Percentiles rank a stretch among this genome's conserved stretches.
Conservation (phyloP, 352 stramenopile genomes). For the Pythium sukuiense region DNA sequence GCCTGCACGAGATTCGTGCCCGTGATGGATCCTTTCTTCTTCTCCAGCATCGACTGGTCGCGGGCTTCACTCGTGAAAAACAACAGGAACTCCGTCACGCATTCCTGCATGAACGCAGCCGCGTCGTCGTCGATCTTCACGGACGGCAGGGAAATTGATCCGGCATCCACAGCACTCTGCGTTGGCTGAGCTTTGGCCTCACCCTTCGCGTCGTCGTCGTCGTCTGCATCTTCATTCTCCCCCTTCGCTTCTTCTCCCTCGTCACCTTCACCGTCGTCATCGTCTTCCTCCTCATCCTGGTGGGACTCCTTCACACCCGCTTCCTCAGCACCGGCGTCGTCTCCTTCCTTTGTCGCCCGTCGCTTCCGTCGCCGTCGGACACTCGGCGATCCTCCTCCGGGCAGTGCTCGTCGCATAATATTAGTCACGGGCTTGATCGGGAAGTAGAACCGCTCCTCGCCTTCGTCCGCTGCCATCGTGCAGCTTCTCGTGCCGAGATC, state of each 20-base stretch:
- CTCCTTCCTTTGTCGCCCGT: constrained; percentile 7
- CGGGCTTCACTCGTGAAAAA: constrained; percentile 80
- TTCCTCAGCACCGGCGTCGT: not conserved
- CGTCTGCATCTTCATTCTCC: constrained; percentile 20
- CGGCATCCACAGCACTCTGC: not conserved
- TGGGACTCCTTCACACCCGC: constrained; percentile 19
- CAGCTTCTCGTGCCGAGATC: constrained; percentile 58
- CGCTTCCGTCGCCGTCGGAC: constrained; percentile 11
- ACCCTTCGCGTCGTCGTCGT: constrained; percentile 21
- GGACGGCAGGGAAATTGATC: constrained; percentile 3
- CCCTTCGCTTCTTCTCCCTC: constrained; percentile 9
- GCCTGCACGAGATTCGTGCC: constrained; percentile 60
- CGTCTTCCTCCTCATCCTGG: constrained; percentile 23
- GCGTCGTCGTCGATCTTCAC: constrained; percentile 83
- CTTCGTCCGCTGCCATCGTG: constrained; percentile 34
- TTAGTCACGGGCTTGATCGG: constrained; percentile 65
- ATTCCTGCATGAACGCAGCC: constrained; percentile 81
- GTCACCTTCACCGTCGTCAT: constrained; percentile 13
- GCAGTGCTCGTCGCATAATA: constrained; percentile 66
- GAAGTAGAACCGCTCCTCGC: constrained; percentile 80
- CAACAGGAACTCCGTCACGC: constrained; percentile 80
- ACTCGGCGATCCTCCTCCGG: constrained; percentile 11
- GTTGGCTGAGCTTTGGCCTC: not conserved
- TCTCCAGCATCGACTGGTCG: constrained; percentile 64
- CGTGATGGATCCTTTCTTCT: constrained; percentile 66